These are phyloP conservation scores for Russula virescens DNA, from an alignment of 768 basidiomycete species.

Conservation along the genomic window DNA sequence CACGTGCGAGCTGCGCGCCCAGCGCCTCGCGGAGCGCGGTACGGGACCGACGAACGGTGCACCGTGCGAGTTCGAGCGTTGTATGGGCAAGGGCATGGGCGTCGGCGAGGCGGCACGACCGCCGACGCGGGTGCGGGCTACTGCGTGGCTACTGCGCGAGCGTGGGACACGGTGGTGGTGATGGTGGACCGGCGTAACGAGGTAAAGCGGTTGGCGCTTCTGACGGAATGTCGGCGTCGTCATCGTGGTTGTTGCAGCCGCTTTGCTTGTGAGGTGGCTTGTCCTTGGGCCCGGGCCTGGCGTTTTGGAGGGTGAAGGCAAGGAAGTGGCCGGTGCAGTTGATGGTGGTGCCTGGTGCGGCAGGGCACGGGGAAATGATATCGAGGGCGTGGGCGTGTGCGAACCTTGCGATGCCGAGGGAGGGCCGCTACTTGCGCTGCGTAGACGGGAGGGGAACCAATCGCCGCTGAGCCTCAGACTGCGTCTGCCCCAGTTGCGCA, in stretches of 20 bases:
- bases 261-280: neutral
- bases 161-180: constrained; percentile 1
- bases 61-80: constrained; percentile 42
- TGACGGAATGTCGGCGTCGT: constrained; percentile 15
- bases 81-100: constrained; percentile 28
- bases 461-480: constrained; percentile 53
- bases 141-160: neutral
- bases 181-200: neutral
- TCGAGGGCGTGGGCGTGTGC: neutral
- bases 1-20: constrained; percentile 63
- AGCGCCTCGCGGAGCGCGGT: constrained; percentile 46
- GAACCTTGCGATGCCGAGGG: neutral
- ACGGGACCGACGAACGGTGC: constrained; percentile 30
- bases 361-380: neutral
- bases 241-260: constrained; percentile 7
- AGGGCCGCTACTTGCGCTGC: constrained; percentile 31
- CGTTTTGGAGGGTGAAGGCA: neutral
- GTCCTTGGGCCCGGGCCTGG: neutral
- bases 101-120: neutral
- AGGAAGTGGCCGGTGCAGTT: constrained; percentile 12
- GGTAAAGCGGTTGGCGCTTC: neutral
- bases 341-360: neutral
- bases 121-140: neutral
- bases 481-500: constrained; percentile 52
- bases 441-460: constrained; percentile 38